Base-by-base conservation (phyloP, 2,329 filamentous ascomycete species). In the Gremmenia infestans region DNA sequence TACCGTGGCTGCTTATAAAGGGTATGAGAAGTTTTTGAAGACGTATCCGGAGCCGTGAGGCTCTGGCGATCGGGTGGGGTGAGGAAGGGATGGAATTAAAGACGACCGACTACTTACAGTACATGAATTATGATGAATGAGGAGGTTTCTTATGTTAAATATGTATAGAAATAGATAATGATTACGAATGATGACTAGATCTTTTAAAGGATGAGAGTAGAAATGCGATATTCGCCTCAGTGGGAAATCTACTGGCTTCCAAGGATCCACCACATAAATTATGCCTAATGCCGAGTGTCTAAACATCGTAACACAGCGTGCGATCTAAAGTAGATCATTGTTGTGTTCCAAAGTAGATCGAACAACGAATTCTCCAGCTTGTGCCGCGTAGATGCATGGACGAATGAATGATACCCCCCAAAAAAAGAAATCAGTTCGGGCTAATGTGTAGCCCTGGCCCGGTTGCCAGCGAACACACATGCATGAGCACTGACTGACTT, bases 1-100 rank as follows among this genome's bases (percentile, higher is more conserved):
- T 12, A 63, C 63, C 4, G 53, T 57, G 9, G 54, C 57, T 7
- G 63, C 62, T 3, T 65, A 61, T 42, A 64, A 56, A 43, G 60
- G 59, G 12, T 65, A 65, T 50, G 64, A 67, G 51, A 62, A 62
- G 37, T 63, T 63, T 49, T 39, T 63, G n/a, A 62, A 56, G 48
- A 63, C 25, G 35, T 60, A 56, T 48, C 52, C 56, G 12, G 59
- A 64, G 42, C 55, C 54, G 43, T 63, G 55, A 52, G 42, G 53
- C 9, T 23, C 49, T 5, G 35, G 14, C 15, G 36, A 45, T 11
- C n/a, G 43, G 43, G 3, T 3, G 19, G 14, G 22, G 25, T 11
- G 45, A 17, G 25, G 37, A 28, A 14, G 36, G 35, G 32, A 17
- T 28, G 23, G 17, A 48, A 15, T 36, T n/a, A 8, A 32, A 47